Evolutionary conservation across 2,329 filamentous ascomycete genomes (phyloP).

Genomic region (Fusarium brachygibbosum): DNA sequence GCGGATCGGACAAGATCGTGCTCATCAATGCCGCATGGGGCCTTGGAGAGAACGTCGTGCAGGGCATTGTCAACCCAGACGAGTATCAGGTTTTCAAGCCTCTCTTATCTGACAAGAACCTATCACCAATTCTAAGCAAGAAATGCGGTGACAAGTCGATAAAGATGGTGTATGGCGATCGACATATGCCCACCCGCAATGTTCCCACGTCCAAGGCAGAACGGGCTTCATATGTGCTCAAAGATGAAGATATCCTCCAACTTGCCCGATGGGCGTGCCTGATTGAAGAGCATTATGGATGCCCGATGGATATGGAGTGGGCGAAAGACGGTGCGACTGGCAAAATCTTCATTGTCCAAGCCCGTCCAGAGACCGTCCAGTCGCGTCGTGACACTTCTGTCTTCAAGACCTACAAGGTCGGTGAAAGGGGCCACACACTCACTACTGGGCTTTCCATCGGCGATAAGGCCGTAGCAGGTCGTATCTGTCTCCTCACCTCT

Average conservation of each 20-base stretch:
- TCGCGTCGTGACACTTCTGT: slow-evolving; percentile 50
- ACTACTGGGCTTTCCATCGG: slow-evolving; percentile 52
- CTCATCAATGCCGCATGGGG: slow-evolving; percentile 56
- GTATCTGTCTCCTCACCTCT: slow-evolving; percentile 52
- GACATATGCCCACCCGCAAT: slow-evolving; percentile 50
- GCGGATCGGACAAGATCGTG: slow-evolving; percentile 56
- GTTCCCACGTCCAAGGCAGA: slow-evolving; percentile 56
- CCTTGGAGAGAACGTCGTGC: slow-evolving; percentile 56
- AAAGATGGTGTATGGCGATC: slow-evolving; percentile 55
- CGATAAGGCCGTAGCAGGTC: slow-evolving; percentile 52
- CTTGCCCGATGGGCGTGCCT: slow-evolving; percentile 54
- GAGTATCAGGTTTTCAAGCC: slow-evolving; percentile 58
- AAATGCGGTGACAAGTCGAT: slow-evolving; percentile 52
- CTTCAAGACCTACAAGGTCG: slow-evolving; percentile 53
- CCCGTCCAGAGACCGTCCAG: slow-evolving; percentile 55
- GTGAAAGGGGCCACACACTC: slow-evolving; percentile 48
- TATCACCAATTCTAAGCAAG: slow-evolving; percentile 54
- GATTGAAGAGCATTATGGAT: slow-evolving; percentile 54
- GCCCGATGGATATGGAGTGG: slow-evolving; percentile 58
- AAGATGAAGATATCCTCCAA: slow-evolving; percentile 53
- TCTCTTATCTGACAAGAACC: slow-evolving; percentile 45
- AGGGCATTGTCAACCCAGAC: slow-evolving; percentile 56
- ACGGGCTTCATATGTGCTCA: slow-evolving; percentile 51
- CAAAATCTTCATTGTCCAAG: slow-evolving; percentile 55
- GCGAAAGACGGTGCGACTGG: slow-evolving; percentile 52